Conservation (phyloP, 2,329 filamentous ascomycete species). For the Nemania diffusa region DNA sequence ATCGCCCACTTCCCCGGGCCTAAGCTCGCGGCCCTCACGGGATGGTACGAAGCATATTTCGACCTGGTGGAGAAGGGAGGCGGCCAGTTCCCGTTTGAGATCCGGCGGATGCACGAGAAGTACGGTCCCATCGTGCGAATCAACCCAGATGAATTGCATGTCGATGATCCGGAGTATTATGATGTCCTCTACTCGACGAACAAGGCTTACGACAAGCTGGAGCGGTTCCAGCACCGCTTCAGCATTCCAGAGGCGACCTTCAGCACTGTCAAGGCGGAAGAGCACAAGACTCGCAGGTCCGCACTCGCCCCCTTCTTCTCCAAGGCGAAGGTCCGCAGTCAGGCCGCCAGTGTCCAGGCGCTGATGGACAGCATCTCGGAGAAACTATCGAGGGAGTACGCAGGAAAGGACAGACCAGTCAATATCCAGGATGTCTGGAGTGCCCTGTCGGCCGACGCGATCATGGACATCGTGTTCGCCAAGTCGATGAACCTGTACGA, state of each 20-base stretch:
- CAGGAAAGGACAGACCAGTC: slow-evolving; percentile 20
- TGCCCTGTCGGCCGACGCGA: slow-evolving; percentile 20
- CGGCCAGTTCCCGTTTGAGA: slow-evolving; percentile 22
- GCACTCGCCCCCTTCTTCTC: slow-evolving; percentile 48
- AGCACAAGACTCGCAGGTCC: slow-evolving; percentile 33
- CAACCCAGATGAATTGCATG: slow-evolving; percentile 27
- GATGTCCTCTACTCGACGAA: slow-evolving; percentile 19
- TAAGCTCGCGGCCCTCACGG: slow-evolving; percentile 23
- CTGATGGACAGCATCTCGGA: slow-evolving; percentile 24
- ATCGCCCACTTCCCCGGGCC: slow-evolving; percentile 31
- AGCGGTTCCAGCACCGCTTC: slow-evolving; percentile 27
- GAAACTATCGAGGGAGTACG: slow-evolving; percentile 33
- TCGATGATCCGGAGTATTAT: slow-evolving; percentile 25
- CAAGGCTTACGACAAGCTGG: slow-evolving; percentile 27
- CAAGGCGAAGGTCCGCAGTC: slow-evolving; percentile 31
- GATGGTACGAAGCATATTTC: slow-evolving; percentile 33
- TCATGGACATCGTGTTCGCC: slow-evolving; percentile 31
- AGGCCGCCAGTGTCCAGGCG: background rate
- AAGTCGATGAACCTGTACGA: slow-evolving; percentile 12
- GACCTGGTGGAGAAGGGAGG: slow-evolving; percentile 29
- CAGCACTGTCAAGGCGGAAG: slow-evolving; percentile 26
- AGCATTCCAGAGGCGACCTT: slow-evolving; percentile 31
- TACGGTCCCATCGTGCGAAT: slow-evolving; percentile 33
- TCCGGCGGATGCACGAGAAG: slow-evolving; percentile 22
- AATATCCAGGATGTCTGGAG: slow-evolving; percentile 31